Evolutionary conservation across 306 rosid genomes (phyloP).

Genomic region (Potentilla sterilis): DNA sequence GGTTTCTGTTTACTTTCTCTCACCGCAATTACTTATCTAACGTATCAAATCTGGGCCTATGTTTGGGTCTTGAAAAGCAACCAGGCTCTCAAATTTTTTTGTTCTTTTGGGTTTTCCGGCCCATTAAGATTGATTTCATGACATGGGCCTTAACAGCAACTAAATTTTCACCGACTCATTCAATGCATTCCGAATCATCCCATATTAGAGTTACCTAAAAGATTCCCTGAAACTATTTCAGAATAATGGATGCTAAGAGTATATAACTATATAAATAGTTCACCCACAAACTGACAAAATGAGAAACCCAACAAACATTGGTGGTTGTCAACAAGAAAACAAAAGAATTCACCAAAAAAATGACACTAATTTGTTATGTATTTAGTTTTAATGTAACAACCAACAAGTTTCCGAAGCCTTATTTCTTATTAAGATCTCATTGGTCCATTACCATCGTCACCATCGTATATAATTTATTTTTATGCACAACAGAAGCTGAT

Average conservation of each 20-base stretch:
- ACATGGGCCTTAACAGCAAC: neutral
- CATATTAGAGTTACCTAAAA: too few relatives aligned
- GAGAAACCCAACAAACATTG: neutral
- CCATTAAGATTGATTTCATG: neutral
- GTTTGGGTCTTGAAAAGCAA: neutral
- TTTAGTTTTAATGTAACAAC: neutral
- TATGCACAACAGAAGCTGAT: too few relatives aligned
- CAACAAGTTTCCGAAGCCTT: neutral
- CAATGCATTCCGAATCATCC: too few relatives aligned
- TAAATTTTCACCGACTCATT: too few relatives aligned
- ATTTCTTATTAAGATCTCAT: too few relatives aligned
- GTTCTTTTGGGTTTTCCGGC: neutral
- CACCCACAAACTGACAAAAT: neutral
- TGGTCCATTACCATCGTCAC: too few relatives aligned
- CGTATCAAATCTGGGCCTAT: neutral
- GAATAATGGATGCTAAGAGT: too few relatives aligned
- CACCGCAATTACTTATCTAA: neutral
- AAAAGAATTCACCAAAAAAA: neutral
- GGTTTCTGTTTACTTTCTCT: neutral
- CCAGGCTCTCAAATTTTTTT: neutral
- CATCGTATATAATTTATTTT: too few relatives aligned
- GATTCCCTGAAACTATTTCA: too few relatives aligned
- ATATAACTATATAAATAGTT: too few relatives aligned
- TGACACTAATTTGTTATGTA: too few relatives aligned
- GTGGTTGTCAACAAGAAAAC: conserved; percentile 3